phyloP scores from a whole-genome alignment of 129 eudicot genomes.

The Erigeron canadensis region DNA sequence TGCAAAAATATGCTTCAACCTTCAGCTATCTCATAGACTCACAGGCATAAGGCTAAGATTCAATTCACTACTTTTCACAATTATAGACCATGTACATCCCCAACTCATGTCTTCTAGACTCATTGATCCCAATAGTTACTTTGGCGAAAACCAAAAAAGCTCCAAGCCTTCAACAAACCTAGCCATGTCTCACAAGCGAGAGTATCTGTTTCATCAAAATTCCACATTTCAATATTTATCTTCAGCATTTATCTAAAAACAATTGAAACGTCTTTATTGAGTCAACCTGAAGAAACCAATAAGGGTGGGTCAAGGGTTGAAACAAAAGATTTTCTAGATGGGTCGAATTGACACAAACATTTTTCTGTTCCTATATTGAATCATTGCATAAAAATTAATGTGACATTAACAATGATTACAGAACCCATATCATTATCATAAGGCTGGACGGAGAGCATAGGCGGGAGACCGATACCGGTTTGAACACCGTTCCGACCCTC shows the following conservation, averaged over 20 bases:
- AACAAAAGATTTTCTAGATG: background rate
- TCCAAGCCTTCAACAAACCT: background rate
- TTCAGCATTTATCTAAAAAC: background rate
- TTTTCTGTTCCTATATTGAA: background rate
- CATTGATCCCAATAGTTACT: background rate
- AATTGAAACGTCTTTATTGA: background rate
- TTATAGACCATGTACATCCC: background rate
- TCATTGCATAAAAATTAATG: background rate
- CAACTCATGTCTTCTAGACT: background rate
- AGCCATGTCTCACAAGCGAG: background rate
- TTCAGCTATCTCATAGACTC: background rate
- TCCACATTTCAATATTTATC: background rate
- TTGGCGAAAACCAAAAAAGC: background rate
- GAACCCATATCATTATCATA: background rate
- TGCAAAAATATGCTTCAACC: background rate
- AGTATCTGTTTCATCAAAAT: conserved; percentile 4
- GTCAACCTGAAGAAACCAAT: background rate
- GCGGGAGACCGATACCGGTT: too few species aligned
- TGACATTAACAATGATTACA: background rate
- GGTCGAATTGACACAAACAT: background rate
- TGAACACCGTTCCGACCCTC: too few species aligned
- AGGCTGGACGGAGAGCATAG: too few species aligned
- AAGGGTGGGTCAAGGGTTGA: background rate
- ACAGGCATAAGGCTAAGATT: background rate
- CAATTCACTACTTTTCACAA: background rate